These are phyloP conservation scores for Fusarium pseudoanthophilum DNA, from an alignment of 2,329 filamentous ascomycete species.

Conservation along the genomic window DNA sequence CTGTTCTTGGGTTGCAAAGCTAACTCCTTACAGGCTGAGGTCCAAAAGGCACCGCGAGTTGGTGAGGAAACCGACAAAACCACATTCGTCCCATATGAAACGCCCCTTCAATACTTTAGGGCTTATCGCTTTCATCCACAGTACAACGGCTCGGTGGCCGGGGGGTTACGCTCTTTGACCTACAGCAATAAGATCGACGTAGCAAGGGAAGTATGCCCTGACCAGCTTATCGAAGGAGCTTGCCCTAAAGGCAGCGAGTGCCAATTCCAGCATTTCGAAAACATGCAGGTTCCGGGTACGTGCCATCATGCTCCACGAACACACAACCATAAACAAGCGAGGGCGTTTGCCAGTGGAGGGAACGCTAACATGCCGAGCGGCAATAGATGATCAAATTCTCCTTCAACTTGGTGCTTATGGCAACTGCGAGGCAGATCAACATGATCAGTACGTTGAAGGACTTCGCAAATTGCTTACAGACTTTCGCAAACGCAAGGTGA, in stretches of 20 bases:
- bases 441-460: conserved; percentile 70
- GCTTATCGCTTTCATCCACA: conserved; percentile 90
- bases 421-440: conserved; percentile 70
- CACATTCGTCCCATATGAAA: conserved; percentile 74
- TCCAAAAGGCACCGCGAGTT: conserved; percentile 1
- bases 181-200: conserved; percentile 92
- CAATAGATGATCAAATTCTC: conserved; percentile 77
- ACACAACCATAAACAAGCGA: conserved; percentile 30
- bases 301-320: conserved; percentile 34
- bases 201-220: conserved; percentile 77
- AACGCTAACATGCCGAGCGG: conserved; percentile 59
- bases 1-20: conserved; percentile 9
- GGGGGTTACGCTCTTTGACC: conserved; percentile 88
- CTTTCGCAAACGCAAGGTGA: conserved; percentile 68
- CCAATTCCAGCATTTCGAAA: conserved; percentile 78
- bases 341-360: conserved; percentile 48
- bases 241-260: conserved; percentile 80
- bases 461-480: conserved; percentile 70
- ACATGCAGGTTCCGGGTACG: conserved; percentile 54
- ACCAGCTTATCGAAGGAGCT: conserved; percentile 74
- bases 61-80: conserved; percentile 19
- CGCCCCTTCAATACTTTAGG: conserved; percentile 83
- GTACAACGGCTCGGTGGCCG: conserved; percentile 74
- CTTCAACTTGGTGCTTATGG: conserved; percentile 75
- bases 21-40: conserved; percentile 40